Percentiles rank a stretch among this genome's conserved stretches.
These are phyloP conservation scores for Myxozyma melibiosi DNA, from an alignment of 805 yeast genomes.

Conservation along the genomic window DNA sequence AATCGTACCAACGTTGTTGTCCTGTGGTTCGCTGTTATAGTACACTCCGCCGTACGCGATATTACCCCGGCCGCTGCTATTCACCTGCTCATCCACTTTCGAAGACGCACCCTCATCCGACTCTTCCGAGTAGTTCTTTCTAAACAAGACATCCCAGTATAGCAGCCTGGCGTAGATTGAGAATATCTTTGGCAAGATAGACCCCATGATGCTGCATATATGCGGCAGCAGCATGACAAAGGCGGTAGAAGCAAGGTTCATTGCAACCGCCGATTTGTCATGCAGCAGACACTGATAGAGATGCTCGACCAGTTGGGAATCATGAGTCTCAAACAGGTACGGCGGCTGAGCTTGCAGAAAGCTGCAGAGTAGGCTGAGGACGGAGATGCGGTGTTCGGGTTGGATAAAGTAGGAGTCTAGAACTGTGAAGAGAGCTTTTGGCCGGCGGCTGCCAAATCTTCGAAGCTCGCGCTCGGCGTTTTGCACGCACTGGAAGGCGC, in stretches of 20 bases:
- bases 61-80: slow-evolving; percentile 7
- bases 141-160: slow-evolving; percentile 42
- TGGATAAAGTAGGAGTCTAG: slow-evolving; percentile 45
- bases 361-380: slow-evolving; percentile 39
- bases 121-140: slow-evolving; percentile 2
- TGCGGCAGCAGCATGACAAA: slow-evolving; percentile 52
- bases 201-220: slow-evolving; percentile 43
- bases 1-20: not conserved
- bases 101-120: not conserved
- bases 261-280: slow-evolving; percentile 48
- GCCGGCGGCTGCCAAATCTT: slow-evolving; percentile 48
- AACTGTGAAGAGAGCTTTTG: slow-evolving; percentile 45
- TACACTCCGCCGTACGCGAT: slow-evolving; percentile 22
- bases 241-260: slow-evolving; percentile 46
- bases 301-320: slow-evolving; percentile 45
- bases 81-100: not conserved
- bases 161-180: slow-evolving; percentile 50
- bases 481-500: slow-evolving; percentile 51
- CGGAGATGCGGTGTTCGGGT: slow-evolving; percentile 45
- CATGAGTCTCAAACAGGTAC: slow-evolving; percentile 41
- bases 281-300: slow-evolving; percentile 46
- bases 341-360: slow-evolving; percentile 43
- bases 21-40: slow-evolving; percentile 15
- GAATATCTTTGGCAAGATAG: slow-evolving; percentile 48
- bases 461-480: slow-evolving; percentile 49